Base-by-base conservation (phyloP, 169 alveolate genomes). In the Babesia bigemina region DNA sequence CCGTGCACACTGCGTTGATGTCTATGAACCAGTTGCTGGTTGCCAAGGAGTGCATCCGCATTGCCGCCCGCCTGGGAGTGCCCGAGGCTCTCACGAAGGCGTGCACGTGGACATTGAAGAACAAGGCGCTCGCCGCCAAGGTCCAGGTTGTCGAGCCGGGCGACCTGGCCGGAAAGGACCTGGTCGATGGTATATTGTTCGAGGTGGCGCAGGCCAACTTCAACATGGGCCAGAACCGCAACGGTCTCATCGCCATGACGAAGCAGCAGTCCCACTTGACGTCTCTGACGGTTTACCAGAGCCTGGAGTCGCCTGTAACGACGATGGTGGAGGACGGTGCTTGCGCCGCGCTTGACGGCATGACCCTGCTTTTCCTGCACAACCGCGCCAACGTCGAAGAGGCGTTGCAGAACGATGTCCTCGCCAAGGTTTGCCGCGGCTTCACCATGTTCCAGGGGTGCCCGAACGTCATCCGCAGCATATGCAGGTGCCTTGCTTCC, bases 401-500 rank as follows among this genome's bases (percentile, higher is more conserved):
- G 44, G 95, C 94, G 26, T 82, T 92, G 77, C 91, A 91, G 79
- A 75, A 69, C 63, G 95, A 92, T 45, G 82, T 94, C 29, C 87
- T 93, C 24, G 81, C 86, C 45, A 88, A 92, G 42, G 66, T 94
- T 45, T 93, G 96, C 75, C 55, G 83, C 14, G 93, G 96, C 50
- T 87, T 94, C 63, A 92, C 92, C 69, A 53, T 63, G 53, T 92
- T 91, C 84, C 91, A 88, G 62, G 93, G 90, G 57, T 87, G 88
- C 59, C 94, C 94, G 7, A 63, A 75, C 26, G 95, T 94, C 39
- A 78, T 94, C 22, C 94, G 92, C 49, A 88, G 94, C 44, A 92
- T 95, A 10, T 94, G 95, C 76, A 93, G 88, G 44, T 94, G 97
- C 63, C 90, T 94, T 48, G 97, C 96, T 10, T 74, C 95, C 22